Base-by-base conservation (phyloP, 164 flowering plant species). In the Sextonia rubra region DNA sequence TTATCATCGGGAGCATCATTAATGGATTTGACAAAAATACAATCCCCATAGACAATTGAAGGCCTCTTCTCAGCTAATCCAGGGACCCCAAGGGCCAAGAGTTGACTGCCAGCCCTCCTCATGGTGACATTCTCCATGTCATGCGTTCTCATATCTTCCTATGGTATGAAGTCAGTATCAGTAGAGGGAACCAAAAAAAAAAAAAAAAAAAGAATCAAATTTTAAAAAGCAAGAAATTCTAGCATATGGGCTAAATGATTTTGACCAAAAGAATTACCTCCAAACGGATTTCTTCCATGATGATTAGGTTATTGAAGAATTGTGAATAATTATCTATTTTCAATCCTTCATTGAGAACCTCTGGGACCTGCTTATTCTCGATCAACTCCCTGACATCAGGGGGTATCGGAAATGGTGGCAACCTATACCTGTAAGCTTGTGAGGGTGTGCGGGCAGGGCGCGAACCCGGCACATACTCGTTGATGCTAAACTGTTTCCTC, bases 51-150 rank as follows among this genome's bases (percentile, higher is more conserved):
- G 29, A 93, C 92, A 83, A 96, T 87, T 37, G 99, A 96, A 56
- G 99, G 99, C 71, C 99, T 88, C 78, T 78, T 89, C 80, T 93
- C 99, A 61, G 99, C 99, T 66, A 96, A 83, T 44, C 97, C 98
- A 20, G 91, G 98, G 63, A 96, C 97, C 78, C 83, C 90, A 32
- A 96, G 95, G 52, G 91, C 75, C 78, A 96, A 74, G 58, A 73
- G 83, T 5, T 72, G 79, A 47, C 56, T 1, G 18, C 90, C 87
- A 70, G 62, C 86, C 69, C 67, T 85, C 80, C 64, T 86, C 90
- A 96, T 81, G 15, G 74, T 73, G 27, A 88, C 90, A 70, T 32
- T 12, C 74, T 90, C 93, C 99, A 96, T 92, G 80, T 90, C 86
- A 82, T 89, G 83, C 47, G 66, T 58, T 66, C 88, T 84, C 92